Evolutionary conservation across 176 grass and related monocot species (phyloP).

Genomic region (Hyparrhenia diplandra): DNA sequence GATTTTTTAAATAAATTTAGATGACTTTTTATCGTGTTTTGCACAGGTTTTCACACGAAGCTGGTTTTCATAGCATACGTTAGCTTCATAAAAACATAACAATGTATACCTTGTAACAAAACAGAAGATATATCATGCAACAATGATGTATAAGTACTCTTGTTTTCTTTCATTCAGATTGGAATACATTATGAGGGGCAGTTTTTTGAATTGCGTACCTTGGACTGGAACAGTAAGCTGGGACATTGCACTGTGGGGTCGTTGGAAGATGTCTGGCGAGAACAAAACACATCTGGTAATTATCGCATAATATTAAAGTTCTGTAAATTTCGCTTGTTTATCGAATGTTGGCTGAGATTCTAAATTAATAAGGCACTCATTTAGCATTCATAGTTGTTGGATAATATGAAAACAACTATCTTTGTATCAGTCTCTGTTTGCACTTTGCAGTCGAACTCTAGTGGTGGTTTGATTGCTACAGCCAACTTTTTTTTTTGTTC

Average conservation of each 20-base stretch:
- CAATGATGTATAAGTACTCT: background rate
- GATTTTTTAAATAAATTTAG: no score
- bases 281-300: conserved; percentile 78
- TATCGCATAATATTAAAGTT: background rate
- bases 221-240: conserved; percentile 81
- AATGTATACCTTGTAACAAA: background rate
- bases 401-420: background rate
- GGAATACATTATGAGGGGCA: conserved; percentile 77
- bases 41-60: no score
- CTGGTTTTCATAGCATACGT: no score
- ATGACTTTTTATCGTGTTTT: no score
- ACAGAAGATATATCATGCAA: background rate
- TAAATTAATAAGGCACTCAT: background rate
- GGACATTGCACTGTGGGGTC: conserved; percentile 79
- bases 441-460: background rate
- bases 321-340: background rate
- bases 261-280: conserved; percentile 78
- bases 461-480: background rate
- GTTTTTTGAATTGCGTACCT: conserved; percentile 93
- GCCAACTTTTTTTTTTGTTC: background rate
- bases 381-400: conserved; percentile 3
- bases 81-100: background rate
- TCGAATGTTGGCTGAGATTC: background rate
- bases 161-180: conserved; percentile 56
- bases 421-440: background rate